Base-by-base conservation (phyloP, 2,329 filamentous ascomycete genomes). In the Periconia sp. region DNA sequence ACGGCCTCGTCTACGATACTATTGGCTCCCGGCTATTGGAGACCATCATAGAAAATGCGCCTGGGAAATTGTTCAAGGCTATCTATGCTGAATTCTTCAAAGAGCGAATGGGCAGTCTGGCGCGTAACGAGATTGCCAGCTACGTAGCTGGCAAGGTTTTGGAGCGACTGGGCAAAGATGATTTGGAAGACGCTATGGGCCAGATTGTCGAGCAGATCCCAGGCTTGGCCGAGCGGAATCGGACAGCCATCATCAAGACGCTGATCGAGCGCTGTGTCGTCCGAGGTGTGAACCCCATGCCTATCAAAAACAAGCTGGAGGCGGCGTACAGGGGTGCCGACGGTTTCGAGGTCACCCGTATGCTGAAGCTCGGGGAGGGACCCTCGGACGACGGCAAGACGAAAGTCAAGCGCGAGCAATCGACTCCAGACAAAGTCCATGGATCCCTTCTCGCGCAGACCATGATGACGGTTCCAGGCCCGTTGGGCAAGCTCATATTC, bases 1-100 rank as follows among this genome's bases (percentile, higher is more conserved):
- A 90, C 65, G 87, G 89, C 52, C 84, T 97, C 69, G 80, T 97
- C 23, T 97, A 97, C 73, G 92, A 97, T 68, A 82, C 89, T 1
- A 87, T 97, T 48, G 94, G 94, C 15, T 97, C 93, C 3, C 88
- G 93, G 43, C 81, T 99, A 1, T 81, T 97, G 19, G 94, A 99
- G 76, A 91, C 88, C 0, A 87, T 99, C 58, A 84, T 97, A 58
- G 83, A 86, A 23, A 83, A 89, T 68, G 85, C 88, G 15, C 92
- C 94, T 0, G 92, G 90, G 42, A 96, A 94, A 74, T 77, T 92
- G 33, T 99, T 97, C 83, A 97, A 96, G 74, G 84, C 85, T 14
- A 81, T 99, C 6, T 93, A 95, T 75, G 85, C 83, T 53, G 86
- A 88, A 60, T 85, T 92, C 59, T 89, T 97, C 73, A 88, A 87